Evolutionary conservation across 2,329 filamentous ascomycete species (phyloP).

Genomic region (Sarocladium brachiariae): DNA sequence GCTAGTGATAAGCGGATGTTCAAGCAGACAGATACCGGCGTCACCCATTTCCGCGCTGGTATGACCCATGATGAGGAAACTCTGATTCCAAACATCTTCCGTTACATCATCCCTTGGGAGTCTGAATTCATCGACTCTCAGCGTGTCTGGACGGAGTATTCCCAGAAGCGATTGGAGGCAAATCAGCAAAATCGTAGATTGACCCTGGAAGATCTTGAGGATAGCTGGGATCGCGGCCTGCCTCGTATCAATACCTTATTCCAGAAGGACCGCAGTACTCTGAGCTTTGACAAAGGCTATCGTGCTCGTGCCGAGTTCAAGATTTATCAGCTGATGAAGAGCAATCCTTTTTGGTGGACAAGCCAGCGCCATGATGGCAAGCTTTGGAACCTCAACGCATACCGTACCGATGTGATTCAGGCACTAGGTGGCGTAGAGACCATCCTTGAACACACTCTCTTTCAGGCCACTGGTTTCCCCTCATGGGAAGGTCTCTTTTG

Average conservation of each 20-base stretch:
- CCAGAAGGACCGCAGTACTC: constrained; percentile 94
- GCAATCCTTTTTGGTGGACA: constrained; percentile 99
- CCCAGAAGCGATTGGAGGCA: constrained; percentile 92
- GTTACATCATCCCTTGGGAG: constrained; percentile 99
- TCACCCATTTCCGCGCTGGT: constrained; percentile 93
- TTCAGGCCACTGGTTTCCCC: constrained; percentile 94
- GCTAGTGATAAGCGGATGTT: constrained; percentile 97
- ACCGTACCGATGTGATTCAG: constrained; percentile 94
- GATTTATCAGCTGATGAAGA: constrained; percentile 98
- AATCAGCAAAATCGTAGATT: constrained; percentile 94
- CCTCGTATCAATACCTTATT: constrained; percentile 98
- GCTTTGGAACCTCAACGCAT: constrained; percentile 93
- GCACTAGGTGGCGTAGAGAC: constrained; percentile 94
- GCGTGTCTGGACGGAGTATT: constrained; percentile 98
- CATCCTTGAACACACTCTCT: constrained; percentile 91
- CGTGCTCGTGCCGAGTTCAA: constrained; percentile 94
- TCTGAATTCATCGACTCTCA: constrained; percentile 98
- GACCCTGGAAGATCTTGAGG: constrained; percentile 92
- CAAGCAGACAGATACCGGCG: constrained; percentile 94
- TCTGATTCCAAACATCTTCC: constrained; percentile 96
- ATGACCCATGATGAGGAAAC: constrained; percentile 99
- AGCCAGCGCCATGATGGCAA: constrained; percentile 96
- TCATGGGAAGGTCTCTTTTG: constrained; percentile 97
- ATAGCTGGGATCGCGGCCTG: constrained; percentile 96
- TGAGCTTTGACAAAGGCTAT: constrained; percentile 99